Conservation (phyloP, 1,284 basidiomycete genomes). For the Inonotus obliquus region DNA sequence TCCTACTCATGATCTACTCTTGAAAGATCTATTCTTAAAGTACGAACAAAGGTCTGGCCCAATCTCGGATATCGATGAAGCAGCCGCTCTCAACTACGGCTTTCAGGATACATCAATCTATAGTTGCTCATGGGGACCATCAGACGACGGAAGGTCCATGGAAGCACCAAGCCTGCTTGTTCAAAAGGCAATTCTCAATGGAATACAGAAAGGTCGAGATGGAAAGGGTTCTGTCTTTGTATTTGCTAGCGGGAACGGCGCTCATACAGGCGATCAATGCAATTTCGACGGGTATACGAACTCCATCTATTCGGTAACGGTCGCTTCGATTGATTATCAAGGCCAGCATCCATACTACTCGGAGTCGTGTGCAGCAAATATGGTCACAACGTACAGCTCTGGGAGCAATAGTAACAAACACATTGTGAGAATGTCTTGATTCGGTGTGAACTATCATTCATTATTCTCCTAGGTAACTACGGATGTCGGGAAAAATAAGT, state of each 20-base stretch:
- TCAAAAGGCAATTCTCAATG: constrained; percentile 92
- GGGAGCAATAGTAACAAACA: constrained; percentile 74
- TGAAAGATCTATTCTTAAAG: neutral
- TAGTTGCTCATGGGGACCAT: constrained; percentile 97
- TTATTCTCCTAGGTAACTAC: constrained; percentile 74
- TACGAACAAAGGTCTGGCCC: constrained; percentile 57
- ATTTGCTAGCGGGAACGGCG: constrained; percentile 98
- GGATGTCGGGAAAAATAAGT: constrained; percentile 84
- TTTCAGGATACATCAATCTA: constrained; percentile 93
- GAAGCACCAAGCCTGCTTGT: constrained; percentile 92
- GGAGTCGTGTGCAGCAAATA: constrained; percentile 94
- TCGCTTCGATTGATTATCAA: constrained; percentile 89
- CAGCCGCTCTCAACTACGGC: constrained; percentile 90
- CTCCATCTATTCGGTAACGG: constrained; percentile 94
- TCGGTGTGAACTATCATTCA: constrained; percentile 15
- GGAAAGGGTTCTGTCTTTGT: constrained; percentile 95
- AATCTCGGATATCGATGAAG: constrained; percentile 97
- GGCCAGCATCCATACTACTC: constrained; percentile 97
- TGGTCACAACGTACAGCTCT: constrained; percentile 94
- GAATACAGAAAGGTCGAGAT: constrained; percentile 87
- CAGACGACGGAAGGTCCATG: constrained; percentile 94
- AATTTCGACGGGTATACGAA: constrained; percentile 99
- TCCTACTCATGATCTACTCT: neutral
- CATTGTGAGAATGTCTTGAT: constrained; percentile 59
- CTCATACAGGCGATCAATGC: constrained; percentile 89